Evolutionary conservation across 306 rosid species (phyloP).

Genomic region (Hippophae rhamnoides): DNA sequence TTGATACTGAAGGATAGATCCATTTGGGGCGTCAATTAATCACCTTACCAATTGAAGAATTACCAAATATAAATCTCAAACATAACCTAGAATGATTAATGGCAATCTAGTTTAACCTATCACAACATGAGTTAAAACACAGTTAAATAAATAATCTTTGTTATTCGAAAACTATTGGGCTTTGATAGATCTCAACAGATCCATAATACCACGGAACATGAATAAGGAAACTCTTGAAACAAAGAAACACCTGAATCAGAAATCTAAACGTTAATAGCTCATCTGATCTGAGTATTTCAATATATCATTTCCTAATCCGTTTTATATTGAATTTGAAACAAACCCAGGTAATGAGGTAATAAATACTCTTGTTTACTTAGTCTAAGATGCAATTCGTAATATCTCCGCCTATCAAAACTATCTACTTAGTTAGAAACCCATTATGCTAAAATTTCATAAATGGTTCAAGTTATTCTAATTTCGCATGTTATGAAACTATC

Average conservation of each 20-base stretch:
- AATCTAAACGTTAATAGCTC: not conserved
- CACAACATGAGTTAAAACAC: not conserved
- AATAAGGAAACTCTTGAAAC: too few species aligned
- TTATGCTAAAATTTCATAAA: conserved; percentile 6
- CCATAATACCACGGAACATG: too few species aligned
- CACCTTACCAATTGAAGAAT: too few species aligned
- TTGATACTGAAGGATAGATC: too few species aligned
- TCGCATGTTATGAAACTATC: not conserved
- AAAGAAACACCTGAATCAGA: too few species aligned
- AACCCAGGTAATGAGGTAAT: conserved; percentile 2
- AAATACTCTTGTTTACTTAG: too few species aligned
- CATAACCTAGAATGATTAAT: not conserved
- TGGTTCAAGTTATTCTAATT: not conserved
- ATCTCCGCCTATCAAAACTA: too few species aligned
- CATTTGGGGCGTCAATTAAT: too few species aligned
- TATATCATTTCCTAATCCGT: not conserved
- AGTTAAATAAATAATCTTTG: not conserved
- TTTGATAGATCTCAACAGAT: too few species aligned
- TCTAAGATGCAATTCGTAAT: too few species aligned
- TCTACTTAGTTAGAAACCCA: too few species aligned
- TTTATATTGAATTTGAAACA: not conserved
- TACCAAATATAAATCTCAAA: not conserved
- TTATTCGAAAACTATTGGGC: not conserved
- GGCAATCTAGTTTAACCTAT: not conserved
- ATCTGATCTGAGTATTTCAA: not conserved